Percentiles rank a stretch among this genome's conserved stretches.
Conservation (phyloP, 106 monocot genomes). For the Allium fistulosum region DNA sequence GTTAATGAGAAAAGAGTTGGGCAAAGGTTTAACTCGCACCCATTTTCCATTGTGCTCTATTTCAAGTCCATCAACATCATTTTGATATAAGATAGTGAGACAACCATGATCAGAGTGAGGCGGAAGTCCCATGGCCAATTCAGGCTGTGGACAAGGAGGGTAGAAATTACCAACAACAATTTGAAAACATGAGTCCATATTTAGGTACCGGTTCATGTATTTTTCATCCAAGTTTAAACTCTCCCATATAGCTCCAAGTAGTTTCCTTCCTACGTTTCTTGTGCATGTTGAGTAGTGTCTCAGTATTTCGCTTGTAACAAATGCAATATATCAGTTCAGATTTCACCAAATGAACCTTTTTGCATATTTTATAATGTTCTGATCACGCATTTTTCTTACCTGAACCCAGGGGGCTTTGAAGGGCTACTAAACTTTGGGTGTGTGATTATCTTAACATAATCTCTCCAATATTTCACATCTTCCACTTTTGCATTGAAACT, state of each 20-base stretch:
- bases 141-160: conserved; percentile 46
- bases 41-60: conserved; percentile 42
- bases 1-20: conserved; percentile 52
- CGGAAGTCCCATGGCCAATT: conserved; percentile 33
- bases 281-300: too few relatives aligned
- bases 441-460: conserved; percentile 49
- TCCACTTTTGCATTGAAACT: conserved; percentile 61
- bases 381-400: conserved; percentile 7
- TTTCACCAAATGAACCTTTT: too few relatives aligned
- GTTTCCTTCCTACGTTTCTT: too few relatives aligned
- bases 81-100: conserved; percentile 54
- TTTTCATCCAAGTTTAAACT: too few relatives aligned
- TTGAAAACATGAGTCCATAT: conserved; percentile 29
- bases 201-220: background rate
- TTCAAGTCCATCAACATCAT: conserved; percentile 55
- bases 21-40: conserved; percentile 35
- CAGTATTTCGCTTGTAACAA: too few relatives aligned
- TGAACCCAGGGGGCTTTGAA: conserved; percentile 43
- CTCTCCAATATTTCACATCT: conserved; percentile 44
- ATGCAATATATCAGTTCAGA: too few relatives aligned
- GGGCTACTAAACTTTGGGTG: conserved; percentile 54
- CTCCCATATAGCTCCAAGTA: too few relatives aligned
- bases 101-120: conserved; percentile 72
- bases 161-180: conserved; percentile 33
- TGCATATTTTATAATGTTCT: too few relatives aligned